A percentile compares a stretch with the other conserved stretches of the same genome.
phyloP scores from a whole-genome alignment of 768 basidiomycete species.

The Russula emetica region DNA sequence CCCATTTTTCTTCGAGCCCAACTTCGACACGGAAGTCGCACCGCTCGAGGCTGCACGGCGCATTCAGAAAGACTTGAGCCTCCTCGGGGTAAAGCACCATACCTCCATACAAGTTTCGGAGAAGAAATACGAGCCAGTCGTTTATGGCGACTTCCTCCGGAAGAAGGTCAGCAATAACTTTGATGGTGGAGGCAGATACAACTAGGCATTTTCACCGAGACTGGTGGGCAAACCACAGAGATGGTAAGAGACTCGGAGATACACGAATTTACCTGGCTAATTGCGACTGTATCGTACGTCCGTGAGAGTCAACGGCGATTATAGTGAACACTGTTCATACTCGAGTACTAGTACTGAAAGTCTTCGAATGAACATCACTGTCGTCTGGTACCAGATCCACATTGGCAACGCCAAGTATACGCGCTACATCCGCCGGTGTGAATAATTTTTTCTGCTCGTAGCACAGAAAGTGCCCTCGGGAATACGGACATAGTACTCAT shows the following conservation, averaged over 20 bases:
- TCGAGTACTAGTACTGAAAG: background rate
- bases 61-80: slow-evolving; percentile 34
- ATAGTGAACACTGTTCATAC: background rate
- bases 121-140: slow-evolving; percentile 43
- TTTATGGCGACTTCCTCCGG: slow-evolving; percentile 77
- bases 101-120: slow-evolving; percentile 26
- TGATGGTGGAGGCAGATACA: slow-evolving; percentile 38
- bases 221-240: too few species aligned
- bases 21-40: slow-evolving; percentile 64
- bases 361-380: background rate
- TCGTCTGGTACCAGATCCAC: background rate
- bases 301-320: background rate
- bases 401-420: background rate
- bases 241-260: too few species aligned
- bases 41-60: slow-evolving; percentile 61
- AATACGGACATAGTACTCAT: too few species aligned
- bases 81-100: slow-evolving; percentile 25
- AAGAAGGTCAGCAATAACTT: slow-evolving; percentile 75
- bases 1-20: slow-evolving; percentile 94
- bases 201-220: slow-evolving; percentile 19
- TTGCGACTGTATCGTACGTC: background rate
- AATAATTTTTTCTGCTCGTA: too few species aligned
- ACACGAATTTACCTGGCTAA: too few species aligned
- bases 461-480: too few species aligned
- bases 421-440: too few species aligned